Base-by-base conservation (phyloP, 1,284 basidiomycete species). In the Laetiporus sulphureus region DNA sequence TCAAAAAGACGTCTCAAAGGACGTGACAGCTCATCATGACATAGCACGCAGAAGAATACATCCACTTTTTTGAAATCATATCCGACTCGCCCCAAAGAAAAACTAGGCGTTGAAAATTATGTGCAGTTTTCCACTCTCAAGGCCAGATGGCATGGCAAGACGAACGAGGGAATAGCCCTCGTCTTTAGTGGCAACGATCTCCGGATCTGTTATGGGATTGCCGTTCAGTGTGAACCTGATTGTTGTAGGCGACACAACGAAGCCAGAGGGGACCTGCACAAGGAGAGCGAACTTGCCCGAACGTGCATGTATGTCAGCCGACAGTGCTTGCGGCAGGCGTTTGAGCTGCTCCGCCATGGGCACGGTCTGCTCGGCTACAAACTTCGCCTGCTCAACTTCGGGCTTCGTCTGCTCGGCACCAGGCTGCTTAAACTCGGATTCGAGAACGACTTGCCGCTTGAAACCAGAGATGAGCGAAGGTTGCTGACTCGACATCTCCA, bases 191-290 rank as follows among this genome's bases (percentile, higher is more conserved):
- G 18, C 19, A n/a, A 15, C 18, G 41, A 31, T 20, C 7, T 37
- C 36, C 5, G 34, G 19, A 4, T 36, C 35, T 20, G 23, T 15
- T 8, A 42, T 13, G 16, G 4, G 34, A 16, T 42, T 22, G 13
- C 20, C 35, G 24, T 37, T 29, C 3, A 42, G 41, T 3, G 21
- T 12, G 35, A 42, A 18, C 25, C 24, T 31, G 5, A 40, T 16
- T 10, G 23, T 21, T 3, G 22, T 13, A 23, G 21, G 31, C 13
- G 24, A 29, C 27, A 23, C 7, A 12, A 5, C 6, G 21, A 33
- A 20, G 5, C 18, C 16, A 15, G 21, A 11, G 23, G 44, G 40
- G 6, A 32, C 20, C 11, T 30, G 44, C n/a, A 46, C 36, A 18
- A 42, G 32, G 4, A 46, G 11, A 11, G 36, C 29, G 18, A 42